Evolutionary conservation across 2,329 filamentous ascomycete species (phyloP).

Genomic region (Paramyrothecium sp.): DNA sequence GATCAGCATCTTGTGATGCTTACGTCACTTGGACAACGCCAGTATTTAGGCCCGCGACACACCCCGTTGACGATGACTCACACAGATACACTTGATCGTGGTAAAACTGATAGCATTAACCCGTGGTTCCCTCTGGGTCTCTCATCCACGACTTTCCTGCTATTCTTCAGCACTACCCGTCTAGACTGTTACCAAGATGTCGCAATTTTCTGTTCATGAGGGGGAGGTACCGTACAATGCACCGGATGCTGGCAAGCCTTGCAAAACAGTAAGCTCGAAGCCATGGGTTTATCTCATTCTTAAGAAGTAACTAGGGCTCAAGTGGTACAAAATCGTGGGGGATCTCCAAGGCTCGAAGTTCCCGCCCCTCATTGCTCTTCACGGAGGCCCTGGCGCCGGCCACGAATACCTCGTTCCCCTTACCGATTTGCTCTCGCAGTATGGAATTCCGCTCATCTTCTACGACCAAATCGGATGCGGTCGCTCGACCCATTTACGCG

Average conservation of each 20-base stretch:
- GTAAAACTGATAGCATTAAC: too few relatives aligned
- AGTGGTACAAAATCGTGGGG: neutral
- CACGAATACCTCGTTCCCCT: neutral
- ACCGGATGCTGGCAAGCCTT: neutral
- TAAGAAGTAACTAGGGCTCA: neutral
- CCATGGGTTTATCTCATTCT: neutral
- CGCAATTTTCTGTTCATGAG: neutral
- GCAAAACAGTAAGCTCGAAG: neutral
- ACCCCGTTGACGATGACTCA: too few relatives aligned
- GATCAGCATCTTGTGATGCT: too few relatives aligned
- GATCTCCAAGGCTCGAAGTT: neutral
- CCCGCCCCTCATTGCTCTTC: neutral
- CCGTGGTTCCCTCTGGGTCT: too few relatives aligned
- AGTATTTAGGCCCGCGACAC: too few relatives aligned
- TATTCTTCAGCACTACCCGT: too few relatives aligned
- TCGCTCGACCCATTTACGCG: neutral
- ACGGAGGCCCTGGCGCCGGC: neutral
- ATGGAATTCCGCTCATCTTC: neutral
- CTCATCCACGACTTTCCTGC: too few relatives aligned
- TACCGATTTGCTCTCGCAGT: neutral
- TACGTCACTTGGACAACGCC: too few relatives aligned
- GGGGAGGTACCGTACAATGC: neutral
- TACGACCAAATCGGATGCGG: neutral
- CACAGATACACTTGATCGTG: too few relatives aligned
- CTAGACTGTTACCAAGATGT: neutral